Percentiles rank a stretch among this genome's conserved stretches.
Conservation (phyloP, 495 filamentous ascomycete species). For the Tuber magnatum region DNA sequence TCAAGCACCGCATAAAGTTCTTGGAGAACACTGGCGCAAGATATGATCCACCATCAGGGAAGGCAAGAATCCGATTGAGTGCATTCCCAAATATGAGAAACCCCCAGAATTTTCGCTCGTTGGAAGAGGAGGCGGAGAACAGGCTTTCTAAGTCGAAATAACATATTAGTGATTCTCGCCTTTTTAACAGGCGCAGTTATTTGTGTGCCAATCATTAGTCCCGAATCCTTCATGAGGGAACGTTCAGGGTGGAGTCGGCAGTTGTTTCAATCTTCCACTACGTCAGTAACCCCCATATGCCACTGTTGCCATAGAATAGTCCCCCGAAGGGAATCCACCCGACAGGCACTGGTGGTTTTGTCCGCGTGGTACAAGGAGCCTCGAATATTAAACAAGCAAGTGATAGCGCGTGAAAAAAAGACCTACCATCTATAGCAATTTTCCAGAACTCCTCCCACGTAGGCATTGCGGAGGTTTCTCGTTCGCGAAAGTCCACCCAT, state of each 20-base stretch:
- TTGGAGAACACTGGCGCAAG: slow-evolving; percentile 62
- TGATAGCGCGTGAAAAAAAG: not conserved
- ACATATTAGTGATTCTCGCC: slow-evolving; percentile 11
- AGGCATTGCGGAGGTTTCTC: slow-evolving; percentile 42
- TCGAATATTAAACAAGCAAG: not conserved
- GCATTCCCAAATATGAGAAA: slow-evolving; percentile 76
- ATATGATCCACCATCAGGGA: slow-evolving; percentile 12
- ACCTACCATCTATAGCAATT: slow-evolving; percentile 77
- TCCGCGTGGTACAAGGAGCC: slow-evolving; percentile 7
- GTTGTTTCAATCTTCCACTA: slow-evolving; percentile 16
- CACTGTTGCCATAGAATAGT: slow-evolving; percentile 5
- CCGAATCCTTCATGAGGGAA: slow-evolving; percentile 20
- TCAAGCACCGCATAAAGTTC: slow-evolving; percentile 73
- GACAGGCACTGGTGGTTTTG: slow-evolving; percentile 11
- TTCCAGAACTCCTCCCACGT: slow-evolving; percentile 77
- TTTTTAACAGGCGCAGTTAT: not conserved
- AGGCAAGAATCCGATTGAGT: slow-evolving; percentile 41
- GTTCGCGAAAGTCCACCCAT: slow-evolving; percentile 42
- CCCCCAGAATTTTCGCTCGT: slow-evolving; percentile 83
- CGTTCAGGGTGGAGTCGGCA: slow-evolving; percentile 16
- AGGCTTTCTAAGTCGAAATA: slow-evolving; percentile 56
- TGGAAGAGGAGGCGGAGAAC: slow-evolving; percentile 70
- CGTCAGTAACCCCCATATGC: slow-evolving; percentile 2
- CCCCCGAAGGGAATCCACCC: slow-evolving; percentile 14
- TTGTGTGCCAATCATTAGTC: slow-evolving; percentile 26